Base-by-base conservation (phyloP, 2,329 filamentous ascomycete species). In the Xylariomycetidae sp. region DNA sequence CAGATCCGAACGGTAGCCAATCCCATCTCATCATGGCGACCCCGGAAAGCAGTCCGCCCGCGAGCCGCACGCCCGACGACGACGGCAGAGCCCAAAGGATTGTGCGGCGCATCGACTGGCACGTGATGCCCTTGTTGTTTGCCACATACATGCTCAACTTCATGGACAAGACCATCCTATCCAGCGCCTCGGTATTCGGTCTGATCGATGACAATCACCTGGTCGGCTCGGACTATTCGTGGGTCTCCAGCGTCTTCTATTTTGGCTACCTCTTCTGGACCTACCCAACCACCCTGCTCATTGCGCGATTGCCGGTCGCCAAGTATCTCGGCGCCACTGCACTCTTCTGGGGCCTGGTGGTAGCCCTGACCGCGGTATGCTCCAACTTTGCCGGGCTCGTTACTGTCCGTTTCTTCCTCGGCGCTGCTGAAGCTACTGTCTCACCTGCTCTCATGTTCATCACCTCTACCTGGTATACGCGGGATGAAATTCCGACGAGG, bases 161-260 rank as follows among this genome's bases (percentile, higher is more conserved):
- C 37, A 74, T 79, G 62, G 75, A 79, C 52, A 79, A 79, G 48
- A 67, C 67, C 1, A 73, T 73, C 35, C 49, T 76, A 2, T 72
- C 70, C 0, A 73, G 65, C 38, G 73, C 74, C 0, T 61, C 71
- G 4, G 70, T 78, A 0, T 77, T 78, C 42, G 73, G 71, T 0
- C 47, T 76, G n/a, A 56, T 58, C 5, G 54, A 70, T 2, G 72
- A 75, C 43, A 67, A 42, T 20, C 35, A 63, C 7, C 58, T 71
- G 5, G 40, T 48, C 2, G 67, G 64, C 19, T 56, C 63, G 29
- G 50, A 69, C 40, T 70, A 70, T 42, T 58, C 59, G 20, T 68
- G 63, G 59, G 56, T 68, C 4, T 65, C 64, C 2, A 63, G 59
- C 22, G 59, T 68, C 17, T 67, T 70, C 32, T 68, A 67, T 45